phyloP scores from a whole-genome alignment of 2,329 filamentous ascomycete genomes.

The Exophiala sp. region DNA sequence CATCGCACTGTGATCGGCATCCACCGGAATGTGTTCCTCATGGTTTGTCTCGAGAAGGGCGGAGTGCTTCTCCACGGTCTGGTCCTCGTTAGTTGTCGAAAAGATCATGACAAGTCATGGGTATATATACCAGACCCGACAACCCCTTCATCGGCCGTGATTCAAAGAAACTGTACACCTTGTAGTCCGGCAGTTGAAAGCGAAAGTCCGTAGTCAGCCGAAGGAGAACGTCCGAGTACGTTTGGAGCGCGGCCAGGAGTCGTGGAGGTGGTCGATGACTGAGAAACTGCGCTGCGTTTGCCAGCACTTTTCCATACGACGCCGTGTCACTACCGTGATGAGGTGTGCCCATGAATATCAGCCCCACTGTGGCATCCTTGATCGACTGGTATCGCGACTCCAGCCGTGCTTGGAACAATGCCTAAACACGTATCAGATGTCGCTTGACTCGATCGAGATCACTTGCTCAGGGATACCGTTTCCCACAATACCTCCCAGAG shows the following conservation, averaged over 20 bases:
- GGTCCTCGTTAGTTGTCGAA: too few species aligned
- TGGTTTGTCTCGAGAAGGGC: constrained; percentile 35
- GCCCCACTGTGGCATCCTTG: constrained; percentile 32
- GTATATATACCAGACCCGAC: constrained; percentile 14
- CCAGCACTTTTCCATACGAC: constrained; percentile 32
- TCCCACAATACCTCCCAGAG: constrained; percentile 31
- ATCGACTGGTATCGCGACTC: constrained; percentile 36
- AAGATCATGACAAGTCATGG: too few species aligned
- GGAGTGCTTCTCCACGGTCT: constrained; percentile 38
- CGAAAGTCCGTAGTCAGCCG: constrained; percentile 35
- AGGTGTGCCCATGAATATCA: constrained; percentile 37
- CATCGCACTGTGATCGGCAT: constrained; percentile 37
- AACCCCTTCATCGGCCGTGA: constrained; percentile 14
- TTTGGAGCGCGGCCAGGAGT: constrained; percentile 32
- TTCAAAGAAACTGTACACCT: constrained; percentile 36
- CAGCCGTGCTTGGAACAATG: constrained; percentile 35
- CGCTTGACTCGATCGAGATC: background rate
- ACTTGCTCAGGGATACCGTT: background rate
- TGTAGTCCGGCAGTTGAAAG: constrained; percentile 36
- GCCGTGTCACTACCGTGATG: constrained; percentile 35
- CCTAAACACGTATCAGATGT: constrained; percentile 21
- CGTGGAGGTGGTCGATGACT: constrained; percentile 32
- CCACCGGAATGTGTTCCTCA: constrained; percentile 36
- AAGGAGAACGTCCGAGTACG: constrained; percentile 12
- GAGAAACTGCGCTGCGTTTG: constrained; percentile 34